Conservation (phyloP, 192 early-diverging fungal genomes). For the Linnemannia elongata region DNA sequence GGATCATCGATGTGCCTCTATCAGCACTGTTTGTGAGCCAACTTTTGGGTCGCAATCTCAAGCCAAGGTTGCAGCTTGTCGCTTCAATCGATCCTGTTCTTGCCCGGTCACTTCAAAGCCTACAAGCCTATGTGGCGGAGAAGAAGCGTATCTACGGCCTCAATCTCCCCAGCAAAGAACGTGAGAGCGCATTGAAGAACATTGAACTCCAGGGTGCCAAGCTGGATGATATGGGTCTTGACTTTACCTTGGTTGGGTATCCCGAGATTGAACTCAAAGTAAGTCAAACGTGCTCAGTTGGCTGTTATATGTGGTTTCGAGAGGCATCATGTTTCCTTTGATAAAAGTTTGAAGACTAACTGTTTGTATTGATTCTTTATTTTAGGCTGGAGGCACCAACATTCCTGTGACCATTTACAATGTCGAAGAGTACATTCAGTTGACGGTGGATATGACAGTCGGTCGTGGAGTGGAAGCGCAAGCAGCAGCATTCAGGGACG, state of each 20-base stretch:
- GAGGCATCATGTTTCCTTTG: neutral
- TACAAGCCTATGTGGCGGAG: conserved; percentile 73
- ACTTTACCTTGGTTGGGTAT: conserved; percentile 91
- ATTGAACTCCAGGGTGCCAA: conserved; percentile 66
- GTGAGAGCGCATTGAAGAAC: conserved; percentile 54
- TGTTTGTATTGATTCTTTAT: neutral
- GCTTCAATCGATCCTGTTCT: conserved; percentile 76
- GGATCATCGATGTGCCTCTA: conserved; percentile 90
- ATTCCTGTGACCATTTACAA: conserved; percentile 85
- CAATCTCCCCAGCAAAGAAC: conserved; percentile 62
- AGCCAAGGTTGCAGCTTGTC: conserved; percentile 34
- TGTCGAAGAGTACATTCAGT: conserved; percentile 81
- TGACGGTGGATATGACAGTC: conserved; percentile 74
- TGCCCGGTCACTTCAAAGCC: conserved; percentile 73
- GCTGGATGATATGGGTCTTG: conserved; percentile 81
- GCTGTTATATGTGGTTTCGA: neutral
- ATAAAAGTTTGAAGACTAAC: neutral
- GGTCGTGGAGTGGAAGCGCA: conserved; percentile 77
- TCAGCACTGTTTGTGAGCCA: conserved; percentile 80
- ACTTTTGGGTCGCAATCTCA: conserved; percentile 63
- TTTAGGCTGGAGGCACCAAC: conserved; percentile 66
- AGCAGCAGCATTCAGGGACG: conserved; percentile 81
- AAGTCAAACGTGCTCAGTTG: neutral
- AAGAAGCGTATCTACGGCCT: conserved; percentile 70
- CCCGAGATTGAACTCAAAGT: conserved; percentile 75